Percentiles rank a stretch among this genome's conserved stretches.
phyloP scores from a whole-genome alignment of 306 rosid genomes.

The Acacia confusa region DNA sequence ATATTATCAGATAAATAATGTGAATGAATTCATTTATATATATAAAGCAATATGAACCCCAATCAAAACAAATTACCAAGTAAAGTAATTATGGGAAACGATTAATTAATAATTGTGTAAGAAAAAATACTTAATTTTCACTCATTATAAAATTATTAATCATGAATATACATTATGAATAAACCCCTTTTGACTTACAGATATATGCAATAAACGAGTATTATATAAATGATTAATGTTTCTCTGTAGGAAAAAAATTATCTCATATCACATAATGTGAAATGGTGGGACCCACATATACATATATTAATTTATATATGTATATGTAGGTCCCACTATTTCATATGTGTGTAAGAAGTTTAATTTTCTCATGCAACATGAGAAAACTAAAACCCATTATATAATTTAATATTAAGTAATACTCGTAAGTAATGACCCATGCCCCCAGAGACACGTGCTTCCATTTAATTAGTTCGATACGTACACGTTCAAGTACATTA shows the following conservation, averaged over 20 bases:
- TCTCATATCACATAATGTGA: no score
- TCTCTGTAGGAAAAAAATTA: no score
- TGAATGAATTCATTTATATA: background rate
- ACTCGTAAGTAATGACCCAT: background rate
- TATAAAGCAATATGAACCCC: background rate
- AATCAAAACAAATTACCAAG: background rate
- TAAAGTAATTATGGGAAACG: background rate
- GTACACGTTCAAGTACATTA: conserved; percentile 48
- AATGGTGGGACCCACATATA: no score
- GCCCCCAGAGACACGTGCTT: conserved; percentile 38
- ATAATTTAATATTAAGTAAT: background rate
- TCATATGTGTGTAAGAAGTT: no score
- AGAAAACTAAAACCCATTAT: no score
- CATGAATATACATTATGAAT: no score
- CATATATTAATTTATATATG: no score
- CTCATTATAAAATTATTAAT: no score
- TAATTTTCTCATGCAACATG: no score
- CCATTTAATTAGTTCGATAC: conserved; percentile 26
- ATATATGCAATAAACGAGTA: background rate
- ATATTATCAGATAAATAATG: background rate
- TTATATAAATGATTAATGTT: no score
- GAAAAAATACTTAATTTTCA: no score
- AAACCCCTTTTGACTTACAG: background rate
- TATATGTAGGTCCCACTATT: no score
- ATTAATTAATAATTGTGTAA: background rate